Percentiles rank a stretch among this genome's conserved stretches.
Evolutionary conservation across 495 filamentous ascomycete species (phyloP).

Genomic region (Aspergillus mulundensis): DNA sequence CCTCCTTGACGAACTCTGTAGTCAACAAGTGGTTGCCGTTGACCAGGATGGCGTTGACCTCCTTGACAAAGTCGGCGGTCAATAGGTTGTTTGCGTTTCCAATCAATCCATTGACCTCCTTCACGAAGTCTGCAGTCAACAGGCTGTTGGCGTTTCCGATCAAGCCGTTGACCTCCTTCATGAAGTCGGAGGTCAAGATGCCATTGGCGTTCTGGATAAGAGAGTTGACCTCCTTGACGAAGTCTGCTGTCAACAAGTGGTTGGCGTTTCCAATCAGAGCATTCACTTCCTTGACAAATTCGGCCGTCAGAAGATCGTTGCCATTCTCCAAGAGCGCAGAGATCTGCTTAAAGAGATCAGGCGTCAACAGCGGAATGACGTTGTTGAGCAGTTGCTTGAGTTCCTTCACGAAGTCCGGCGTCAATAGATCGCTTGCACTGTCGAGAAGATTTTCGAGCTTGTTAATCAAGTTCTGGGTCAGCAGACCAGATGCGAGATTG

Average conservation of each 20-base stretch:
- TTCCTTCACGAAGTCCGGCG: slow-evolving; percentile 37
- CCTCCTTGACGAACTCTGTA: slow-evolving; percentile 22
- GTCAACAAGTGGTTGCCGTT: slow-evolving; percentile 25
- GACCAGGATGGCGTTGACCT: slow-evolving; percentile 17
- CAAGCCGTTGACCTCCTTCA: slow-evolving; percentile 34
- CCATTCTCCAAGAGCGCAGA: slow-evolving; percentile 26
- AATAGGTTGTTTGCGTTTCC: slow-evolving; percentile 24
- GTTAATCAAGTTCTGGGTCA: slow-evolving; percentile 25
- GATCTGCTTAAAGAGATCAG: slow-evolving; percentile 20
- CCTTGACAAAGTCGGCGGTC: slow-evolving; percentile 28
- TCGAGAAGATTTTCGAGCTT: slow-evolving; percentile 31
- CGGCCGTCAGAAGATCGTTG: slow-evolving; percentile 24
- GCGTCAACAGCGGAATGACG: slow-evolving; percentile 21
- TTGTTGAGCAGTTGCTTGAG: slow-evolving; percentile 33
- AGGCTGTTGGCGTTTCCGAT: neutral
- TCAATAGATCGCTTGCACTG: slow-evolving; percentile 38
- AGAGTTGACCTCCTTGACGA: slow-evolving; percentile 34
- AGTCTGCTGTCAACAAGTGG: slow-evolving; percentile 25
- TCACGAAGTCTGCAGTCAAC: slow-evolving; percentile 26
- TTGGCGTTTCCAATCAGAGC: slow-evolving; percentile 31
- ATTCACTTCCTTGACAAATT: slow-evolving; percentile 28
- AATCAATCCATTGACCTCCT: slow-evolving; percentile 24
- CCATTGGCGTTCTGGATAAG: slow-evolving; percentile 35
- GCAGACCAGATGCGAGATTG: slow-evolving; percentile 23
- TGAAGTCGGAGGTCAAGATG: slow-evolving; percentile 30